Evolutionary conservation across 2,329 filamentous ascomycete genomes (phyloP), one percentile per base, ranked within the genome.

Genomic region (Immersiporthe knoxdaviesiana): DNA sequence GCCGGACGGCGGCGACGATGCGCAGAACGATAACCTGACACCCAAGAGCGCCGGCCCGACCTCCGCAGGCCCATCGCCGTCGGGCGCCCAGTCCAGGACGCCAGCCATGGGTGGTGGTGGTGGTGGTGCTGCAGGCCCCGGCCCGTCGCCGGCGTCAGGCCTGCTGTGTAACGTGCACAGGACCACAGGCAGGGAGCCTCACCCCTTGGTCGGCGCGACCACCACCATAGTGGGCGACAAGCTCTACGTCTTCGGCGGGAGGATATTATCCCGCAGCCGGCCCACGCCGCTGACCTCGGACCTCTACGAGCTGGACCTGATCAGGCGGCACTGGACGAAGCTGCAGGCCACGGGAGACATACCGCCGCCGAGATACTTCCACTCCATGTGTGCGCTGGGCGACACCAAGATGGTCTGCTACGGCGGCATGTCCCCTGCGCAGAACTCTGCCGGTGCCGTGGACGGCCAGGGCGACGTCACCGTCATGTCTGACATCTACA

Each of bases 401-500:
- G 96, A 98, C 77, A 95, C 93, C 2, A 99, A 98, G 79, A 85
- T 99, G 78, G 95, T 99, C 3, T 98, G 95, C 80, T 99, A 98
- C 79, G 96, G 96, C 69, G 96, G 96, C 74, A 99, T 99, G 96
- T 97, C 95, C 12, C 94, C 95, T 0, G 88, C 90, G 14, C 82
- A 85, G 8, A 85, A 82, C 68, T 85, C 59, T 79, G 85, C 44
- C 75, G 79, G 61, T 77, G 80, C 30, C 4, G 82, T 84, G 14
- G 82, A 84, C 70, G 92, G 94, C 72, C 83, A 89, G 74, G 90
- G 93, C 50, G 94, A 97, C 76, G 92, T 98, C 5, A 91, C 94
- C 1, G 96, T 98, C 68, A 97, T 99, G 94, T 97, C 95, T 8
- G 96, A 99, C 80, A 93, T 98, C 67, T 93, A 98, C 79, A 92